Evolutionary conservation across 768 basidiomycete genomes (phyloP), one percentile per base, ranked within the genome.

Genomic region (Mycena metata): DNA sequence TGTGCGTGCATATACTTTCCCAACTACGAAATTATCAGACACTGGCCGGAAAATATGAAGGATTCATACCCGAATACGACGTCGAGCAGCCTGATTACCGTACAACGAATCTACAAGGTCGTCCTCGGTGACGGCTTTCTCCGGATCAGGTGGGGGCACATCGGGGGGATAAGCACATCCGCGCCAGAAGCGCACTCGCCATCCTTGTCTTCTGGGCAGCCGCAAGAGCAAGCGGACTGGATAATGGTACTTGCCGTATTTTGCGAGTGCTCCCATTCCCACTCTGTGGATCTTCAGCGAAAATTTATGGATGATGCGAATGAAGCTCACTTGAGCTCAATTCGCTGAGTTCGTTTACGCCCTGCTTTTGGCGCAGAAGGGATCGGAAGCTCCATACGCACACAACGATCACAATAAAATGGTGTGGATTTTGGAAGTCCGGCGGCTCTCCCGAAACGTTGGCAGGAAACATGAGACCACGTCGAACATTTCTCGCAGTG

Each of bases 51-150:
- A 30, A 3, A 30, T 30, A 30, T n/a, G 30, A 30, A 30, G 30
- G 30, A 3, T 3, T 6, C 30, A 30, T 19, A 55, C 52, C 36
- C 52, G 52, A 36, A 39, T 36, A 4, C 1, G 10, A 5, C 52
- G 30, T 9, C 52, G 10, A 12, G 17, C 9, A 12, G 8, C 19
- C n/a, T 39, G 30, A 36, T 55, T 36, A 7, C 52, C 52, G 19
- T 13, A 55, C 15, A 55, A 55, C 4, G 52, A 55, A 55, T 55
- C 52, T 6, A 55, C 52, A 39, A 55, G 52, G 36, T 55, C 52
- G 17, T 2, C 12, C 11, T 55, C 35, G 12, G 15, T 2, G 12
- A 55, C 13, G 2, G 7, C 19, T 21, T 1, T 3, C 11, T 36
- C 35, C 1, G 30, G 30, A 30, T 30, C 6, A 6, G 15, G 15